Evolutionary conservation across 192 early-diverging fungal species (phyloP), one percentile per base, ranked within the genome.

Genomic region (Backusella tuberculispora): DNA sequence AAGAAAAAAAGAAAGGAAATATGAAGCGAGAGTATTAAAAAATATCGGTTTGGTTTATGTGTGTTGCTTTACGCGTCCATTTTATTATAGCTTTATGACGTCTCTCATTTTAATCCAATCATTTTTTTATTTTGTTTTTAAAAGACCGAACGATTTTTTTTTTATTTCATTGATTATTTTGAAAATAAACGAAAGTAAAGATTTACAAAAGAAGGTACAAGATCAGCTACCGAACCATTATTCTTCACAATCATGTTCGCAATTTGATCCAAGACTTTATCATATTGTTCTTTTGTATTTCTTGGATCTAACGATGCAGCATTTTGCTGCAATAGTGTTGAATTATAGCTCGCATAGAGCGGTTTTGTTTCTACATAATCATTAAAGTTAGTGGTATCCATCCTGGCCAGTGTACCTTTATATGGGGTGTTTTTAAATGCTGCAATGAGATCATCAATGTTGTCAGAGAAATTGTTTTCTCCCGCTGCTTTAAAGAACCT

Each of bases 11-110:
- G 3, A 53, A 53, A 24, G 4, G 8, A 24, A 24, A 24, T 3
- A 60, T 4, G 42, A 43, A 43, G 42, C 6, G 6, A 43, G 6
- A 43, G 10, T 10, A 43, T 9, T 43, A 56, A 8, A 60, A 60
- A 60, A 34, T 34, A 34, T 34, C 26, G 21, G 19, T 50, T 50
- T 50, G n/a, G n/a, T 50, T 60, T 13, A 56, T 56, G 9, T 56
- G 21, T 56, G 19, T 56, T 56, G 53, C 53, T 56, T 56, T 56
- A 56, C 53, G 53, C 53, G 53, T 56, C 53, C 53, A 56, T 56
- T 56, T 56, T 56, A 56, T 56, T 56, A 56, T 26, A 56, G 10
- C 53, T 56, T 56, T 56, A 56, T 56, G 53, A 56, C 53, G 53
- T 56, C 53, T 56, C 53, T 56, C 53, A 56, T 56, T 56, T 56